Evolutionary conservation across 306 rosid genomes (phyloP), one percentile per base, ranked within the genome.

Genomic region (Trichosanthes truncata): DNA sequence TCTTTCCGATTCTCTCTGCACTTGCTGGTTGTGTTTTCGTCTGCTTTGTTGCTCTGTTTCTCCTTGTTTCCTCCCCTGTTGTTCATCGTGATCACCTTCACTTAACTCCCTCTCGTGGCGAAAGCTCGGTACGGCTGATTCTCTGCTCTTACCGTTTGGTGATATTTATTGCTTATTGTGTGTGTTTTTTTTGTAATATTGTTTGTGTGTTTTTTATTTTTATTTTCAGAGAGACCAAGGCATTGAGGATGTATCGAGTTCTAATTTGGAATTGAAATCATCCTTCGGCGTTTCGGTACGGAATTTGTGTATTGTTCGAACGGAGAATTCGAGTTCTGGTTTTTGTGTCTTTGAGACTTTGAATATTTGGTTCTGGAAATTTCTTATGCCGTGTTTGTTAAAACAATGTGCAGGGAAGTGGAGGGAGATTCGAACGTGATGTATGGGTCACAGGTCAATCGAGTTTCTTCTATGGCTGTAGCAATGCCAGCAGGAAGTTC

Each of bases 381-480:
- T 45, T 52, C 61, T 77, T 81, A 61, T 74, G n/a, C 62, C 43
- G 25, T 8, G 21, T 41, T 76, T 66, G 36, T 38, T 35, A 3
- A 10, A 80, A 23, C 41, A 45, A 23, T 61, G 43, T 77, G 12
- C 46, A 92, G 97, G 86, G 51, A 5, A 67, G 56, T 72, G 91
- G 90, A 84, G 87, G 82, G 20, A 77, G 87, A 48, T 84, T 79
- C 62, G 88, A 36, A 43, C 93, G 81, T 57, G 84, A 91, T 88
- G 52, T 92, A 72, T 94, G 98, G 98, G 85, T 80, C 36, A 82
- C 94, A 11, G 71, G 14, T 60, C 77, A 79, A 60, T 89, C 95
- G 4, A 55, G 84, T 31, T 66, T 73, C 63, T 92, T 84, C 83
- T 66, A 35, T 38, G 93, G 91, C 25, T 94, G 97, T 83, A 90